Evolutionary conservation across 805 yeast species (phyloP).

Genomic region (Cephaloascus albidus): DNA sequence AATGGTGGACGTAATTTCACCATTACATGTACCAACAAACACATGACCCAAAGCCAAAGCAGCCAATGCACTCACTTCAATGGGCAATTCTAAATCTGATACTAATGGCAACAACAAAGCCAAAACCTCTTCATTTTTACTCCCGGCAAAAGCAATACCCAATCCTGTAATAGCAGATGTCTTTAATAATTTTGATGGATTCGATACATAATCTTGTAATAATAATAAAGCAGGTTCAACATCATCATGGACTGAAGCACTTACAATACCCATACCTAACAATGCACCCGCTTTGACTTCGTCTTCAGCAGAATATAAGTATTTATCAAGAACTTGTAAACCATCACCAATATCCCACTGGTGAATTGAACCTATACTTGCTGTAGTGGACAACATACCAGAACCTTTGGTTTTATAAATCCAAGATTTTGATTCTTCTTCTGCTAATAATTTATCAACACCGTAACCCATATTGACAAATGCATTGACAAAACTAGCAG

Average conservation of each 20-base stretch:
- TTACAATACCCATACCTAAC: slow-evolving; percentile 87
- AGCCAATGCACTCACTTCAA: slow-evolving; percentile 79
- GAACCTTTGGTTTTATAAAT: slow-evolving; percentile 85
- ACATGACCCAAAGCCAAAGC: slow-evolving; percentile 90
- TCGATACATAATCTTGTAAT: slow-evolving; percentile 73
- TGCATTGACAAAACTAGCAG: slow-evolving; percentile 89
- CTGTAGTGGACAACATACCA: slow-evolving; percentile 89
- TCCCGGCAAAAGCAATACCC: slow-evolving; percentile 93
- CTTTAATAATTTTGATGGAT: slow-evolving; percentile 52
- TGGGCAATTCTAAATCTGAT: slow-evolving; percentile 60
- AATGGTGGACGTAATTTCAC: slow-evolving; percentile 88
- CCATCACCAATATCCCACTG: slow-evolving; percentile 92
- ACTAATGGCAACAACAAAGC: slow-evolving; percentile 74
- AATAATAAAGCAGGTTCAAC: slow-evolving; percentile 86
- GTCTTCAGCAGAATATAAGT: slow-evolving; percentile 74
- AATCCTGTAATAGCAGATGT: slow-evolving; percentile 84
- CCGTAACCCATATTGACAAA: slow-evolving; percentile 90
- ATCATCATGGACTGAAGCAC: slow-evolving; percentile 91
- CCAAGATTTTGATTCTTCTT: slow-evolving; percentile 63
- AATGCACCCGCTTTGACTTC: slow-evolving; percentile 95
- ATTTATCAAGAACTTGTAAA: slow-evolving; percentile 81
- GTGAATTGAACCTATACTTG: slow-evolving; percentile 80
- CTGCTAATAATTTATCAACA: slow-evolving; percentile 70
- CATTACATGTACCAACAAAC: slow-evolving; percentile 92
- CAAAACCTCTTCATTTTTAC: slow-evolving; percentile 76